A percentile compares a stretch with the other conserved stretches of the same genome.
These are phyloP conservation scores for Rauvolfia tetraphylla DNA, from an alignment of 257 asterid genomes.

Conservation along the genomic window DNA sequence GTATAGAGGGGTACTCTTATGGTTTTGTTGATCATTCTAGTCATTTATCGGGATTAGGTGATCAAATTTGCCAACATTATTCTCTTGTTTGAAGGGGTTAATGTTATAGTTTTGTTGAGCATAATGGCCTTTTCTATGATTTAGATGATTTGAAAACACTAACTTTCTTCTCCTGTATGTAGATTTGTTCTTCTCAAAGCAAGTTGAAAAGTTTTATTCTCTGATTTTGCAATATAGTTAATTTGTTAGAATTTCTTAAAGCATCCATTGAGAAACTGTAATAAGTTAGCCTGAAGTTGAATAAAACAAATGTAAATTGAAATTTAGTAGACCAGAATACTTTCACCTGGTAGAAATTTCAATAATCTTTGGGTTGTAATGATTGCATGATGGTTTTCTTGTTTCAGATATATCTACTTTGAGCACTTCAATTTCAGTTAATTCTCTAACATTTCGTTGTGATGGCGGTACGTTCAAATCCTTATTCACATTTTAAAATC, in stretches of 20 bases:
- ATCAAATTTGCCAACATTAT: neutral
- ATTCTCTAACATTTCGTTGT: neutral
- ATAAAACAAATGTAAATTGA: neutral
- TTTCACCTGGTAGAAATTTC: neutral
- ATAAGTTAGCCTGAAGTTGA: neutral
- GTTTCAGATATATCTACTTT: slow-evolving; percentile 10
- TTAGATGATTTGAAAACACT: neutral
- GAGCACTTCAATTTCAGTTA: neutral
- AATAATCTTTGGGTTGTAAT: neutral
- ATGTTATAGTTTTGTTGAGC: neutral
- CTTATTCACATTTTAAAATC: neutral
- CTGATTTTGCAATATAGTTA: neutral
- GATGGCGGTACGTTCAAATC: slow-evolving; percentile 17
- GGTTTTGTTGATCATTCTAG: neutral
- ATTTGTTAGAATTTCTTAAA: neutral
- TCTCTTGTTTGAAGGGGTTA: neutral
- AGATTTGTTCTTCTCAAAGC: neutral
- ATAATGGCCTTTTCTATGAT: neutral
- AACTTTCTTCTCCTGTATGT: slow-evolving; percentile 3
- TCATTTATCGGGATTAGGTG: no score
- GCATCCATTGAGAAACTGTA: neutral
- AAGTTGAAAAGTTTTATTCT: neutral
- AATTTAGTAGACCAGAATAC: neutral
- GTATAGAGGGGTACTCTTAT: no score
- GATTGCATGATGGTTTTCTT: neutral